These are phyloP conservation scores for Penicillium subrubescens DNA, from an alignment of 495 filamentous ascomycete genomes.

Conservation along the genomic window DNA sequence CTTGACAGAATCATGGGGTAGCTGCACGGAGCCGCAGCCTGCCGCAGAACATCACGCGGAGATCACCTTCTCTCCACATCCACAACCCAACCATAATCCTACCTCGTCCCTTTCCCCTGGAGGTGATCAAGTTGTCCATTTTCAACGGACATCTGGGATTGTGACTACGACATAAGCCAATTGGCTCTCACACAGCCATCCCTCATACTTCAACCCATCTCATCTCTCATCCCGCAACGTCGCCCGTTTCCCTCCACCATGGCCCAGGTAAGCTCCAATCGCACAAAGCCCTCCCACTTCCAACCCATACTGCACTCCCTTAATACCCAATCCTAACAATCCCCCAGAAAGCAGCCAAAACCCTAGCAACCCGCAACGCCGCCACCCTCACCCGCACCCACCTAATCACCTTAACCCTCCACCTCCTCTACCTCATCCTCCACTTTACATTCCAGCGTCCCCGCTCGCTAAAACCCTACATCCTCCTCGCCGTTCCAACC, in stretches of 20 bases:
- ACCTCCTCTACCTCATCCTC: conserved; percentile 71
- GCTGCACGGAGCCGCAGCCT: background rate
- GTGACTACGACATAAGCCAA: background rate
- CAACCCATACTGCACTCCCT: background rate
- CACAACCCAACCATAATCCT: background rate
- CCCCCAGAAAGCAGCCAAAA: conserved; percentile 87
- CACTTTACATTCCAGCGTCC: conserved; percentile 66
- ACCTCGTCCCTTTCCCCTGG: background rate
- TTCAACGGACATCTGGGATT: background rate
- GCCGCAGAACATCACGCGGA: background rate
- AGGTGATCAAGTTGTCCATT: background rate
- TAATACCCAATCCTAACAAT: conserved; percentile 11
- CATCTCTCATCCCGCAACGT: background rate
- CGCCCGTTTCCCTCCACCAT: conserved; percentile 19
- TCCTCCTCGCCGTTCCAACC: conserved; percentile 70
- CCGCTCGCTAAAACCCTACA: conserved; percentile 70
- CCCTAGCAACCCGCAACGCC: conserved; percentile 80
- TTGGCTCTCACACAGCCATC: background rate
- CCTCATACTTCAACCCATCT: background rate
- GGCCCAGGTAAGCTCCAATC: conserved; percentile 37
- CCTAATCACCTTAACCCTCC: conserved; percentile 67
- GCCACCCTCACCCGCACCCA: conserved; percentile 76
- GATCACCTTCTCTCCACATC: background rate
- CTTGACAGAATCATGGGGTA: background rate
- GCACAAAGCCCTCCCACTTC: background rate